Percentiles rank a stretch among this genome's conserved stretches.
Conservation (phyloP, 2,329 filamentous ascomycete species). For the Venturia effusa region DNA sequence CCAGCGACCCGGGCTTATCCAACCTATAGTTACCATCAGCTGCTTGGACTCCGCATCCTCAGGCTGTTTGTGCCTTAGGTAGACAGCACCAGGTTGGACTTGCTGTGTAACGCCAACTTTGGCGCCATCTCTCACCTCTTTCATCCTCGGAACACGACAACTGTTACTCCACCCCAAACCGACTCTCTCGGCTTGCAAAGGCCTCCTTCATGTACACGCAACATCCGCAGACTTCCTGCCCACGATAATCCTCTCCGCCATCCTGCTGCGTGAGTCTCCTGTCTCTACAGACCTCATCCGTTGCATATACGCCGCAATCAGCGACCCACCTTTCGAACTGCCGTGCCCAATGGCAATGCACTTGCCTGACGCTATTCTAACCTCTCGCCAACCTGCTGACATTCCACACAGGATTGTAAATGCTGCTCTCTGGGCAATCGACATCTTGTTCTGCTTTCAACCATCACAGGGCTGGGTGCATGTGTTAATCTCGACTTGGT, state of each 20-base stretch:
- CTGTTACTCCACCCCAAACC: not conserved
- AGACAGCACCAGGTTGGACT: not conserved
- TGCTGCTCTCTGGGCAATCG: not conserved
- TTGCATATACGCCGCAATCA: not conserved
- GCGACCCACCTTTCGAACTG: not conserved
- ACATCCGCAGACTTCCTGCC: not conserved
- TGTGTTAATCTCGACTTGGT: not conserved
- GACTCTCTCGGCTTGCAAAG: not conserved
- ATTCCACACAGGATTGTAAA: not conserved
- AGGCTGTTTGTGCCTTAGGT: not conserved
- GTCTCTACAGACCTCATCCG: not conserved
- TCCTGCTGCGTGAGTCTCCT: not conserved
- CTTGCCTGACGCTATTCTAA: not conserved
- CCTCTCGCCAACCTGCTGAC: not conserved
- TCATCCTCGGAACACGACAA: not conserved
- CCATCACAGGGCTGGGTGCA: not conserved
- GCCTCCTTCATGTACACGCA: not conserved
- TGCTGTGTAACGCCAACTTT: not conserved
- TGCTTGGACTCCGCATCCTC: not conserved
- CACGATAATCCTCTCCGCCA: not conserved
- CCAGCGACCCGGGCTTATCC: not conserved
- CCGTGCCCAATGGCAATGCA: not conserved
- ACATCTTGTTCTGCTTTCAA: not conserved
- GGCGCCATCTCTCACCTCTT: not conserved
- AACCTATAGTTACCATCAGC: not conserved